Evolutionary conservation across 768 basidiomycete species (phyloP).

Genomic region (Ephemerocybe angulata): DNA sequence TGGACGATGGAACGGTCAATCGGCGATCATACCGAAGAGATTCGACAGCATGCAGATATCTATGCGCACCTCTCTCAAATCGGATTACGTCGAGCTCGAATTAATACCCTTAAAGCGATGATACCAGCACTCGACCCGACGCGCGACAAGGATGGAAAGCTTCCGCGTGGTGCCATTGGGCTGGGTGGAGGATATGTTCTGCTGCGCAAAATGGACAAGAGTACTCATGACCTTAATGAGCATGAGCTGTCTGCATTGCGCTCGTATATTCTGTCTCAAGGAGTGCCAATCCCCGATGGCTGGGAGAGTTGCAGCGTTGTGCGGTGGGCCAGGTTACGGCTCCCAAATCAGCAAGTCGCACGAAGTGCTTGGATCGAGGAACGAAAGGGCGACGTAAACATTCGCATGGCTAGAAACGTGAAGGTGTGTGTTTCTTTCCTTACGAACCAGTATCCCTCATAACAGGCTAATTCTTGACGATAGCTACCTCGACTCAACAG

Average conservation of each 20-base stretch:
- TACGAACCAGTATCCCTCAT: too few species aligned
- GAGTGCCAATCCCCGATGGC: background rate
- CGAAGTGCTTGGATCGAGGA: too few species aligned
- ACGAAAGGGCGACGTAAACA: too few species aligned
- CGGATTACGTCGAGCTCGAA: slow-evolving; percentile 13
- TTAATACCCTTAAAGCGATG: slow-evolving; percentile 14
- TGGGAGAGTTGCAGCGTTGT: too few species aligned
- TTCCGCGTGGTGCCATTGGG: slow-evolving; percentile 5
- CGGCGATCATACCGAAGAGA: slow-evolving; percentile 25
- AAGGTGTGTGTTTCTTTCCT: too few species aligned
- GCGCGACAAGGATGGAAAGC: background rate
- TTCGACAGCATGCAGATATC: slow-evolving; percentile 22
- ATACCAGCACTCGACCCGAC: slow-evolving; percentile 2
- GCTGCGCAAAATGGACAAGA: slow-evolving; percentile 12
- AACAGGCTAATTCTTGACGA: too few species aligned
- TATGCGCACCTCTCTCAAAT: slow-evolving; percentile 24
- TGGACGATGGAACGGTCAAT: slow-evolving; percentile 28
- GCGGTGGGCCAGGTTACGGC: too few species aligned
- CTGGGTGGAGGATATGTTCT: slow-evolving; percentile 10
- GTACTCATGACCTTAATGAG: slow-evolving; percentile 28
- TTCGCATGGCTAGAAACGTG: too few species aligned
- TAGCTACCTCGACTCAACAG: too few species aligned
- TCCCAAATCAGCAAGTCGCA: too few species aligned
- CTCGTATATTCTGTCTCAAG: background rate
- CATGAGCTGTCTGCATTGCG: background rate